Conservation (phyloP, 1,139 yeast species). For the Suhomyces anneliseae region DNA sequence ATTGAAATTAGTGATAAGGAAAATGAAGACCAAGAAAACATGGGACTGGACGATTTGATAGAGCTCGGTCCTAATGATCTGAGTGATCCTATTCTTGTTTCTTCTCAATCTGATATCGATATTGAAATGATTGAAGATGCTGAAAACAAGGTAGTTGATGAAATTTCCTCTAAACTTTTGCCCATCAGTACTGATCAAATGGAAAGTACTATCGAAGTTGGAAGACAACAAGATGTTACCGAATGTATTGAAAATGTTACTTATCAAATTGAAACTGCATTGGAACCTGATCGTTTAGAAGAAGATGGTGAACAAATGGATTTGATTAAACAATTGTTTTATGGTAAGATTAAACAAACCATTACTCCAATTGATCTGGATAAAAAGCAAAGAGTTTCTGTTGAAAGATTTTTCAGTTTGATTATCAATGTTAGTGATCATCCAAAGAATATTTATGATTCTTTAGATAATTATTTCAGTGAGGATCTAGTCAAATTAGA, state of each 20-base stretch:
- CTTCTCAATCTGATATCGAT: conserved; percentile 14
- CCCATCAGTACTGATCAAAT: conserved; percentile 62
- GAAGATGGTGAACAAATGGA: conserved; percentile 83
- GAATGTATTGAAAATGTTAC: conserved; percentile 95
- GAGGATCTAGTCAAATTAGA: conserved; percentile 72
- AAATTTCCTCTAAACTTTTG: conserved; percentile 18
- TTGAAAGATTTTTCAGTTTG: conserved; percentile 76
- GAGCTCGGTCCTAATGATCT: conserved; percentile 10
- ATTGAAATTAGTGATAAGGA: not conserved
- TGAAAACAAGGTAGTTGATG: not conserved
- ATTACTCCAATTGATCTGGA: conserved; percentile 32
- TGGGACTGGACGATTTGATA: conserved; percentile 7
- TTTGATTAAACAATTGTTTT: conserved; percentile 73
- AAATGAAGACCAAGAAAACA: not conserved
- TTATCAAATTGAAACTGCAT: conserved; percentile 90
- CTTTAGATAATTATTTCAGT: conserved; percentile 80
- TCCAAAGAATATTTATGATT: conserved; percentile 86
- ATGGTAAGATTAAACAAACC: conserved; percentile 59
- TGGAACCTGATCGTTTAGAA: conserved; percentile 63
- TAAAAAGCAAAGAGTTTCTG: conserved; percentile 65
- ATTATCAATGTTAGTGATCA: conserved; percentile 85
- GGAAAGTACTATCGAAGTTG: conserved; percentile 73
- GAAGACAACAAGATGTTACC: conserved; percentile 95
- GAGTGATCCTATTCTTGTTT: conserved; percentile 13
- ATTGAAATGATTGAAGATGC: conserved; percentile 11